Evolutionary conservation across 805 yeast genomes (phyloP).

Genomic region (Saturnispora sekii): DNA sequence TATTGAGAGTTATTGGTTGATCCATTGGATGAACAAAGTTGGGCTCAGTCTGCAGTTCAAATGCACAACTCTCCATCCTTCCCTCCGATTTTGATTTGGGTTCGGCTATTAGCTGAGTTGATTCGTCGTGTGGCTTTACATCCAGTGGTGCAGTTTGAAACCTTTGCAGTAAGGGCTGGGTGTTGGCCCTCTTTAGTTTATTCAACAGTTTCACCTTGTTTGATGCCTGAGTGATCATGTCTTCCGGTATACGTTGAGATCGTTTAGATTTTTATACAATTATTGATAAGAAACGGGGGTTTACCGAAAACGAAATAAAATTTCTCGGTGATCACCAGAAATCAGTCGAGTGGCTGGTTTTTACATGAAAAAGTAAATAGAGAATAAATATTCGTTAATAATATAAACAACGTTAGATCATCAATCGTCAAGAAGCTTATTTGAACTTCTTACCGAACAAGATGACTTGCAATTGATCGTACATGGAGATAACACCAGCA

Average conservation of each 20-base stretch:
- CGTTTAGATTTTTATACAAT: background rate
- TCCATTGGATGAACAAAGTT: constrained; percentile 25
- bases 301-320: no score
- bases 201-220: background rate
- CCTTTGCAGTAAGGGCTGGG: background rate
- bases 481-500: constrained; percentile 98
- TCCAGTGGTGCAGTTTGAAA: background rate
- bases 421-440: constrained; percentile 28
- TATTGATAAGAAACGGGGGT: background rate
- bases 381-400: constrained; percentile 10
- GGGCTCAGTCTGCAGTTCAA: constrained; percentile 14
- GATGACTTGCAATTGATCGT: constrained; percentile 94
- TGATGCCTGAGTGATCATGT: background rate
- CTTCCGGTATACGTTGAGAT: background rate
- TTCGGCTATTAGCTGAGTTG: background rate
- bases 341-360: no score
- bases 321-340: no score
- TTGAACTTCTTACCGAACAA: constrained; percentile 92
- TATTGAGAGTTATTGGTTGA: constrained; percentile 18
- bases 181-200: background rate
- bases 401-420: constrained; percentile 7
- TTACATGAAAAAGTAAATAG: background rate
- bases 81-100: background rate
- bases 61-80: constrained; percentile 21
- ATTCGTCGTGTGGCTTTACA: constrained; percentile 2